Conservation (phyloP, 306 rosid species). For the Erythrophleum fordii region DNA sequence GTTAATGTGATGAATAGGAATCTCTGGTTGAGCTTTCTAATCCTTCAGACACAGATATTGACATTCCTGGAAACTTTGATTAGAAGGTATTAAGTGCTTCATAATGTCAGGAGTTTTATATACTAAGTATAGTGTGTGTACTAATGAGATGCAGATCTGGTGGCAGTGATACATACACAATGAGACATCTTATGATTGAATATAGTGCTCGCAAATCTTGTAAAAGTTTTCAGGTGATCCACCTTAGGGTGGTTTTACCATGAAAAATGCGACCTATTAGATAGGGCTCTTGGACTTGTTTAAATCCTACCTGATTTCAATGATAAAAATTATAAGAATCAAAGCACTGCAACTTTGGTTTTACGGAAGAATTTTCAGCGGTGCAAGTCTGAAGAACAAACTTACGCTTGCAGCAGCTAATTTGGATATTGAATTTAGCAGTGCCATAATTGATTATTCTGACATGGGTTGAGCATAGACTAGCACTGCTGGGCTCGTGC, state of each 20-base stretch:
- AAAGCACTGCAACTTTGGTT: slow-evolving; percentile 19
- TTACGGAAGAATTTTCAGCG: slow-evolving; percentile 27
- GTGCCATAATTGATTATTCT: slow-evolving; percentile 8
- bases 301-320: slow-evolving; percentile 22
- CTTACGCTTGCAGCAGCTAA: background rate
- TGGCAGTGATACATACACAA: slow-evolving; percentile 38
- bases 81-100: slow-evolving; percentile 66
- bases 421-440: slow-evolving; percentile 13
- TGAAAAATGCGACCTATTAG: slow-evolving; percentile 30
- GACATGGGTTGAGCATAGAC: slow-evolving; percentile 22
- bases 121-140: slow-evolving; percentile 37
- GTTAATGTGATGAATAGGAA: slow-evolving; percentile 59
- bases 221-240: slow-evolving; percentile 40
- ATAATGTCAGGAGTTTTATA: slow-evolving; percentile 36
- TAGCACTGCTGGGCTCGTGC: slow-evolving; percentile 9
- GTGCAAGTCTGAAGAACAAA: slow-evolving; percentile 29
- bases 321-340: slow-evolving; percentile 17
- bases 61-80: slow-evolving; percentile 80
- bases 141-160: slow-evolving; percentile 50
- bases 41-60: slow-evolving; percentile 82
- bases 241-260: slow-evolving; percentile 37
- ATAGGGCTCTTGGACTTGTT: slow-evolving; percentile 21
- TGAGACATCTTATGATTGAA: slow-evolving; percentile 34
- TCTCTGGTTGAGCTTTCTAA: slow-evolving; percentile 78
- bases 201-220: slow-evolving; percentile 36